Evolutionary conservation across 805 yeast genomes (phyloP).

Genomic region (Myxozyma kluyveri): DNA sequence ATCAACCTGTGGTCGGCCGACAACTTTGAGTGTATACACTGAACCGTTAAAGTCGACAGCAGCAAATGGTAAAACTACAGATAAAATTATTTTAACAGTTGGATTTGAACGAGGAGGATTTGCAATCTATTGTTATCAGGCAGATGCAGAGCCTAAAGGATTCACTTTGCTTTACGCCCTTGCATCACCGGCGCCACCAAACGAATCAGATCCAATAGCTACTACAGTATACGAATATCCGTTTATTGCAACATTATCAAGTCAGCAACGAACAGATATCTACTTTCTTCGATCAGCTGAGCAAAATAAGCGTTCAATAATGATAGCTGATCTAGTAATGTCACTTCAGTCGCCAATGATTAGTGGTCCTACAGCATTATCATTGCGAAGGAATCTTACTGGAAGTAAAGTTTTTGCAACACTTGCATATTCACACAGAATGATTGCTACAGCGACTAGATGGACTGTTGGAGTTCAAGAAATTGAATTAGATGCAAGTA

Average conservation of each 20-base stretch:
- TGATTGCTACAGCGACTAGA: constrained; percentile 1
- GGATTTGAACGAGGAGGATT: constrained; percentile 21
- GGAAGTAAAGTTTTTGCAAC: constrained; percentile 9
- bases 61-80: neutral
- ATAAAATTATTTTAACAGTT: neutral
- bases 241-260: constrained; percentile 15
- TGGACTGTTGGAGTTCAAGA: constrained; percentile 24
- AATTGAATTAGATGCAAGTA: constrained; percentile 14
- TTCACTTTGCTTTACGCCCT: constrained; percentile 3
- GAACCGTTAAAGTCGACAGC: too few relatives aligned
- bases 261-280: constrained; percentile 1
- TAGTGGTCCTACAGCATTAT: constrained; percentile 13
- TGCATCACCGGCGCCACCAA: neutral
- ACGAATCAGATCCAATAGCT: neutral
- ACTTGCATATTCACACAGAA: constrained; percentile 16
- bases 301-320: neutral
- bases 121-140: constrained; percentile 4
- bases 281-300: constrained; percentile 2
- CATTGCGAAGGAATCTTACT: constrained; percentile 7
- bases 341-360: constrained; percentile 13
- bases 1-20: neutral
- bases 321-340: neutral
- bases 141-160: neutral
- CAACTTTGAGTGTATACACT: neutral
- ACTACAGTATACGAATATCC: constrained; percentile 14